Evolutionary conservation across 2,329 filamentous ascomycete genomes (phyloP), one percentile per base, ranked within the genome.

Genomic region (Neopestalotiopsis sp.): DNA sequence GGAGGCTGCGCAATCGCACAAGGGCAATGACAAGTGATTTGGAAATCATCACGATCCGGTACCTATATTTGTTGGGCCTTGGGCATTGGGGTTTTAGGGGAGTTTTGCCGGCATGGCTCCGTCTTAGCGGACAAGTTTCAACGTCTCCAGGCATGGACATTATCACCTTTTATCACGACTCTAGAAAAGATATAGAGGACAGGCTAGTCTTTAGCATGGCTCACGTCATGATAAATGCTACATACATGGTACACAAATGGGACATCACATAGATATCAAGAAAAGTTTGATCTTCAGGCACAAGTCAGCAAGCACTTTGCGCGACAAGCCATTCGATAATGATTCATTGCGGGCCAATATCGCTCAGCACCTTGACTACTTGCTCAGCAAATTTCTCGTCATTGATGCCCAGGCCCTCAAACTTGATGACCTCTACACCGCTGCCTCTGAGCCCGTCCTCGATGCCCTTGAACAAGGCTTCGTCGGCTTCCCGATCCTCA

Each of bases 401-500:
- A 73, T 91, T 91, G 42, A 91, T 82, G 42, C 84, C 81, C 12
- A 83, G 79, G 10, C 81, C 74, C 66, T 88, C 84, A 38, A 38
- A n/a, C 53, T 87, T 81, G 2, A 86, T 77, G 1, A 91, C 76
- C 9, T 78, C 70, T 17, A 92, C 86, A 0, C 79, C 81, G 24
- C 79, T 87, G 0, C 78, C 85, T 14, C 79, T 66, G 24, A 92
- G 76, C 0, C 84, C 87, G 0, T 80, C 72, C 62, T 79, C 82
- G 17, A 93, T 77, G 0, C 84, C 80, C 0, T 83, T 79, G 73
- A 91, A 92, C 0, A 88, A 80, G 2, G 80, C 84, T 1, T 79
- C 83, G 24, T 86, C 82, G 0, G 83, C 81, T 6, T 76, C 68
- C 6, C 59, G 65, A 76, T 86, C 74, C 72, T 86, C 81, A 72